Evolutionary conservation across 148 eudicot genomes (phyloP), one percentile per base, ranked within the genome.

Genomic region (Silene conica): DNA sequence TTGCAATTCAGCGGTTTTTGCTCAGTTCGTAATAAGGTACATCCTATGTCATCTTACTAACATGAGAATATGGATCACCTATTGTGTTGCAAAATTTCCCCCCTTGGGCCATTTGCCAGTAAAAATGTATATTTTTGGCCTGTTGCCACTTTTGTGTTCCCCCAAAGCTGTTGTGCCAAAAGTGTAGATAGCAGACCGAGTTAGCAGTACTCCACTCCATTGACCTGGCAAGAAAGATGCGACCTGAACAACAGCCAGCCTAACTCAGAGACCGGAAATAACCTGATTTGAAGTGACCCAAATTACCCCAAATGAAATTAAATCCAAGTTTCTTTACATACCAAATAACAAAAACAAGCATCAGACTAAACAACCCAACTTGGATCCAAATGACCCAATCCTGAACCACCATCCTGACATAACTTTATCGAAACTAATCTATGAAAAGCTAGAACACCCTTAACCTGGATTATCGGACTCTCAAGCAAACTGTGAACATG

Each of bases 1-100:
- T 69, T 94, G 73, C 98, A 94, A 67, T 94, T 76, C 80, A 88
- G 89, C 59, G 98, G 98, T 64, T 87, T 80, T 75, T 94, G 98
- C 76, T 69, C 73, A 58, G 87, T 94, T 46, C 91, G 97, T 68
- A 89, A 89, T 16, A 94, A 91, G 96, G 98, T 92, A 77, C 79
- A 18, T 41, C 20, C 31, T n/a, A 22, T 16, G 20, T 18, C 66
- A 23, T 65, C 72, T 56, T 57, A 31, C 43, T 55, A 67, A 11
- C 10, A 60, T 20, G 43, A 59, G 19, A 15, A 50, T 63, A 9
- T 63, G 18, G 41, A 63, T 63, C 19, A 63, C 7, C 67, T 25
- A 12, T 63, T 16, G 28, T 57, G 41, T 67, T 26, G 52, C 11
- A 1, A 22, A 3, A 20, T 6, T 19, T 41, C 2, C 69, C 43